These are phyloP conservation scores for Lachancea sp. DNA, from an alignment of 805 yeast species.

Conservation along the genomic window DNA sequence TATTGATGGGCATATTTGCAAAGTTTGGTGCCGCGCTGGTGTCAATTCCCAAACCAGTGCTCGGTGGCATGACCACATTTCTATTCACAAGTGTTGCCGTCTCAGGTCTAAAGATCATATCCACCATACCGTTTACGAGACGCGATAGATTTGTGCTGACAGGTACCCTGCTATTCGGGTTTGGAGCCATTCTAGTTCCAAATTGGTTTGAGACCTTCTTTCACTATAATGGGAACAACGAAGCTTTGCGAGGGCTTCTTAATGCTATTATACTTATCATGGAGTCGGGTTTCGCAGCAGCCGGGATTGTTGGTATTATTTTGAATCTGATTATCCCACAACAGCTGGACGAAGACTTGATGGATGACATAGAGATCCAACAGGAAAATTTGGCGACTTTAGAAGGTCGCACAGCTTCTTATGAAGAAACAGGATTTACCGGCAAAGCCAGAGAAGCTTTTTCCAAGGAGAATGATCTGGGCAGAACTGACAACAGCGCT, in stretches of 20 bases:
- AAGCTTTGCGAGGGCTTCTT: conserved; percentile 51
- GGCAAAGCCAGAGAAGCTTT: conserved; percentile 17
- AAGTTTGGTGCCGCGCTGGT: conserved; percentile 87
- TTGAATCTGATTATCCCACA: conserved; percentile 59
- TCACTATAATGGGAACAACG: conserved; percentile 58
- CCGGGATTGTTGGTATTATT: conserved; percentile 58
- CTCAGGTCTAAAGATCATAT: conserved; percentile 62
- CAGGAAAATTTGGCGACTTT: conserved; percentile 22
- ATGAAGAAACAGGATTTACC: conserved; percentile 8
- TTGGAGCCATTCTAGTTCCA: conserved; percentile 60
- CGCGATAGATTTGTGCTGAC: conserved; percentile 70
- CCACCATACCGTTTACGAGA: conserved; percentile 49
- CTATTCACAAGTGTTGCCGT: conserved; percentile 71
- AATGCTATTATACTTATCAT: conserved; percentile 63
- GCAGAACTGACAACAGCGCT: conserved; percentile 1
- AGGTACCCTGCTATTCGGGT: conserved; percentile 55
- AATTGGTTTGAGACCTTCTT: conserved; percentile 60
- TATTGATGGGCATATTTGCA: conserved; percentile 82
- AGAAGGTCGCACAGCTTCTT: conserved; percentile 15
- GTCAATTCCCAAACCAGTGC: conserved; percentile 68
- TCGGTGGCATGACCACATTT: conserved; percentile 86
- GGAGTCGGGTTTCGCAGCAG: conserved; percentile 68
- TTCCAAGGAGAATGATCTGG: neutral
- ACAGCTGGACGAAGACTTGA: conserved; percentile 40
- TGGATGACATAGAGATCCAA: conserved; percentile 23